phyloP scores from a whole-genome alignment of 2,329 filamentous ascomycete genomes.

The Fusarium sp. region DNA sequence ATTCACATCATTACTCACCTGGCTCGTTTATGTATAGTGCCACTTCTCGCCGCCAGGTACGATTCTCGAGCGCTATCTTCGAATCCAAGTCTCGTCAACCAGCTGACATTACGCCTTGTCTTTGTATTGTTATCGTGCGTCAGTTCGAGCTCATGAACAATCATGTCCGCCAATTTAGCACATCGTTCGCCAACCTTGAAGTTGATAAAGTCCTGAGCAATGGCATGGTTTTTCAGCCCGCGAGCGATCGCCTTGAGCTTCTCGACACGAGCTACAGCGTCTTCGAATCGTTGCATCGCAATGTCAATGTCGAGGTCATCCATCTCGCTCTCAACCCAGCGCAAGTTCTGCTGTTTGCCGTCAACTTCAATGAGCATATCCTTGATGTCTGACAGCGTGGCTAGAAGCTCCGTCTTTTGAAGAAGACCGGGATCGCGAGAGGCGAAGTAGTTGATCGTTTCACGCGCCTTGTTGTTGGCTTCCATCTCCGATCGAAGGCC shows the following conservation, averaged over 20 bases:
- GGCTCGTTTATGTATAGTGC: conserved; percentile 81
- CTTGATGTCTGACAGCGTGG: conserved; percentile 79
- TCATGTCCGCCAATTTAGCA: conserved; percentile 75
- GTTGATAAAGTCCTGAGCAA: conserved; percentile 91
- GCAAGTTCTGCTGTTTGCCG: conserved; percentile 93
- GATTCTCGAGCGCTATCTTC: conserved; percentile 89
- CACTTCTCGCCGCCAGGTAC: conserved; percentile 82
- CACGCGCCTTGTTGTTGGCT: conserved; percentile 82
- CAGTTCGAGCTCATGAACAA: conserved; percentile 80
- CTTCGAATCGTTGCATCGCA: conserved; percentile 87
- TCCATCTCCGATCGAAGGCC: conserved; percentile 86
- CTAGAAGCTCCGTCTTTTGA: conserved; percentile 82
- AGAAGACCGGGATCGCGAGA: conserved; percentile 79
- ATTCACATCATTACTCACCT: conserved; percentile 61
- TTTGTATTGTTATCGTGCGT: conserved; percentile 80
- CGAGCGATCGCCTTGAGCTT: conserved; percentile 82
- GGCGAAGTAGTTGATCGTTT: conserved; percentile 87
- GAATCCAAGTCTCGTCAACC: conserved; percentile 87
- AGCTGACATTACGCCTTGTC: conserved; percentile 82
- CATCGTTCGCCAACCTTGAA: conserved; percentile 91
- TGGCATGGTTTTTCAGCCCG: conserved; percentile 82
- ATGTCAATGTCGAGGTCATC: conserved; percentile 97
- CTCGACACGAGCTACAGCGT: conserved; percentile 84
- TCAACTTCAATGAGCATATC: conserved; percentile 96
- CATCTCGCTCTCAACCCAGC: conserved; percentile 94